Conservation (phyloP, 1,139 yeast species). For the Lodderomyces margitis region DNA sequence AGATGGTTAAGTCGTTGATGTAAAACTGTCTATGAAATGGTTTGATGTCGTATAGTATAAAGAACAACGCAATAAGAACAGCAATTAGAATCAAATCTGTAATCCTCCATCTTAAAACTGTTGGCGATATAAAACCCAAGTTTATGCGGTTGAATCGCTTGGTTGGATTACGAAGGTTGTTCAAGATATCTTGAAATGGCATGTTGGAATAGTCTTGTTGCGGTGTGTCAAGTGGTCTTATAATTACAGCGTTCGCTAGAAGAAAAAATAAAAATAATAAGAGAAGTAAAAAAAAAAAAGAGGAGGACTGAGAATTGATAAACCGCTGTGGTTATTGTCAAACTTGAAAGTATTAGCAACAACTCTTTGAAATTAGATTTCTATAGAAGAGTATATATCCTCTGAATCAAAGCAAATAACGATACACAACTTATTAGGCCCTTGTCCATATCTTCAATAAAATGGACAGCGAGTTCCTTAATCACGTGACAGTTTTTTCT, state of each 20-base stretch:
- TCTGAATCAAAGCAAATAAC: too few species aligned
- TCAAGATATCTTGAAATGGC: conserved; percentile 6
- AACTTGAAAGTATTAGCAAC: background rate
- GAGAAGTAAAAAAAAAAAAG: too few species aligned
- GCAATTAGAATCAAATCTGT: conserved; percentile 51
- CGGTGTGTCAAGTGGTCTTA: too few species aligned
- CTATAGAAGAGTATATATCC: too few species aligned
- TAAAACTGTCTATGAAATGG: conserved; percentile 75
- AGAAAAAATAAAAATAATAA: background rate
- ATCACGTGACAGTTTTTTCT: conserved; percentile 1
- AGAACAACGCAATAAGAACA: conserved; percentile 41
- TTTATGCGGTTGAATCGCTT: conserved; percentile 43
- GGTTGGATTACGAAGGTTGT: conserved; percentile 4
- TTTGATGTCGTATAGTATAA: conserved; percentile 42
- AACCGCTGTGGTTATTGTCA: background rate
- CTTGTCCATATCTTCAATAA: too few species aligned
- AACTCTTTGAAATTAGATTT: background rate
- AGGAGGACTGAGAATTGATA: too few species aligned
- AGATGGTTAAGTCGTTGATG: conserved; percentile 43
- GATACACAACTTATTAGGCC: too few species aligned
- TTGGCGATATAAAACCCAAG: conserved; percentile 37
- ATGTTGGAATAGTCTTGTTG: conserved; percentile 1
- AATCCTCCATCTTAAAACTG: conserved; percentile 55
- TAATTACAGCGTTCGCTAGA: too few species aligned
- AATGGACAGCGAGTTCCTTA: too few species aligned